A percentile compares a stretch with the other conserved stretches of the same genome.
These are phyloP conservation scores for Macrolepiota fuliginosa DNA, from an alignment of 768 basidiomycete species.

Conservation along the genomic window DNA sequence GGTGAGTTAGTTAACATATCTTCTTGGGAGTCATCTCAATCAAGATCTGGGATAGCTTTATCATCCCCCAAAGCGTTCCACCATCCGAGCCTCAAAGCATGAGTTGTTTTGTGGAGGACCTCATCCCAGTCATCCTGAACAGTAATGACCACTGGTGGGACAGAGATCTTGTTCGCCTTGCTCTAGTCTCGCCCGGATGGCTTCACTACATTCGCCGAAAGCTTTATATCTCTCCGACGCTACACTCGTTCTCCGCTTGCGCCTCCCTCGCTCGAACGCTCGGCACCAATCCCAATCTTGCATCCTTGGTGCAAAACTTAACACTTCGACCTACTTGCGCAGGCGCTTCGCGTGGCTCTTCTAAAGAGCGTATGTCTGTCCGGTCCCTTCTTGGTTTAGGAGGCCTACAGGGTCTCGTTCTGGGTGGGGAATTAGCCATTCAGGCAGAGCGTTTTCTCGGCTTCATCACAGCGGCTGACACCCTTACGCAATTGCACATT, in stretches of 20 bases:
- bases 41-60: background rate
- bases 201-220: slow-evolving; percentile 38
- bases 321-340: slow-evolving; percentile 35
- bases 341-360: slow-evolving; percentile 1
- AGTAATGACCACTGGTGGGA: slow-evolving; percentile 52
- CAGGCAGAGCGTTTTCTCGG: slow-evolving; percentile 48
- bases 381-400: slow-evolving; percentile 39
- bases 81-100: too few relatives aligned
- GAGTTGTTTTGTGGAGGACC: slow-evolving; percentile 43
- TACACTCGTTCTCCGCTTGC: slow-evolving; percentile 41
- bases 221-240: slow-evolving; percentile 41
- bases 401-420: slow-evolving; percentile 37
- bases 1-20: background rate
- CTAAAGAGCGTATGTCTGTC: slow-evolving; percentile 30
- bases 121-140: slow-evolving; percentile 52
- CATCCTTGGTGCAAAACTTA: slow-evolving; percentile 36
- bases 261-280: slow-evolving; percentile 41
- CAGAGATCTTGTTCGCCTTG: slow-evolving; percentile 44
- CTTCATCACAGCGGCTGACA: slow-evolving; percentile 36
- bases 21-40: background rate
- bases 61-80: too few relatives aligned
- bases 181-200: slow-evolving; percentile 51
- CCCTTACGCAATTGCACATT: slow-evolving; percentile 41
- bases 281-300: slow-evolving; percentile 31
- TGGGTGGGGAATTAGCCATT: slow-evolving; percentile 48